phyloP scores from a whole-genome alignment of 78 protist species.

The Anaeramoeba flamelloides region DNA sequence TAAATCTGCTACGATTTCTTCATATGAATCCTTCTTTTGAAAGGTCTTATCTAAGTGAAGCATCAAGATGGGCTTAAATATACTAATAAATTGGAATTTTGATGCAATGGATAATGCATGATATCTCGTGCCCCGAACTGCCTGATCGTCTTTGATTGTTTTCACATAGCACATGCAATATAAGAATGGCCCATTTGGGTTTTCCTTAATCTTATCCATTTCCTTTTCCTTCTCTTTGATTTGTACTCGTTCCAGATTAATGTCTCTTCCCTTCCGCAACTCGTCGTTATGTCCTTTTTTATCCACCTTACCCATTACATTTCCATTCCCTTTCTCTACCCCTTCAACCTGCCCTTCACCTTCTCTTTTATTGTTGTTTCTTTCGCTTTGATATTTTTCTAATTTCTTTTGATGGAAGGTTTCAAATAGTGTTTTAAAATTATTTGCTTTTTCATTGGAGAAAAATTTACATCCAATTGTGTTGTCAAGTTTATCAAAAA shows the following conservation, averaged over 20 bases:
- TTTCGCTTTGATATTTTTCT: too few species aligned
- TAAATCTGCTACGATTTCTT: constrained; percentile 22
- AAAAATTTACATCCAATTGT: too few species aligned
- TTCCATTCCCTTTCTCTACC: too few species aligned
- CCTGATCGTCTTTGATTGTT: constrained; percentile 37
- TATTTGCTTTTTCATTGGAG: too few species aligned
- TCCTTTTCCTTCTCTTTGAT: not conserved
- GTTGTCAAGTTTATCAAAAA: too few species aligned
- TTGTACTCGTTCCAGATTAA: not conserved
- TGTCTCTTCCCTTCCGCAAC: too few species aligned
- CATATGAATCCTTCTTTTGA: constrained; percentile 14
- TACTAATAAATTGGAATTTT: constrained; percentile 26
- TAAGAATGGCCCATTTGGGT: constrained; percentile 26
- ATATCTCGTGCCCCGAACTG: constrained; percentile 34
- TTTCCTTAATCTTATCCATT: not conserved
- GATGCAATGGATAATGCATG: constrained; percentile 61
- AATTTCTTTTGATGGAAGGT: too few species aligned
- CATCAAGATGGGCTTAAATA: constrained; percentile 44
- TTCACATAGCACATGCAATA: constrained; percentile 44
- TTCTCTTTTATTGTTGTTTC: too few species aligned
- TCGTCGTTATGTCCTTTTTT: too few species aligned
- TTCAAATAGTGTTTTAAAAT: too few species aligned
- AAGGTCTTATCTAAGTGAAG: constrained; percentile 40
- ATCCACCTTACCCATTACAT: too few species aligned
- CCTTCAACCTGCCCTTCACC: too few species aligned